Conservation (phyloP, 345 rosid genomes). For the Eutrema yunnanense region DNA sequence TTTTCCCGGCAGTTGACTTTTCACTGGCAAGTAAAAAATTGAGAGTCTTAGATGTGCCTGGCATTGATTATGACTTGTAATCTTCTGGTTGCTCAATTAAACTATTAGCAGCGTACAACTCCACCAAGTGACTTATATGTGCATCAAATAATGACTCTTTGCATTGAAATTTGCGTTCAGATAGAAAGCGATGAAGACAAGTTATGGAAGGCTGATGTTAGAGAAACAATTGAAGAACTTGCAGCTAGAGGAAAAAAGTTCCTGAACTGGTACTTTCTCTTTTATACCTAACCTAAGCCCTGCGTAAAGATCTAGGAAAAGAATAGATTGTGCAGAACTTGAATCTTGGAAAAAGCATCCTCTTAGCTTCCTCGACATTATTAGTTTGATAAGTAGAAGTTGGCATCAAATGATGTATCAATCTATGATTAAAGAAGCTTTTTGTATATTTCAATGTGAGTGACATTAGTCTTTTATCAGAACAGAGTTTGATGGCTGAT, state of each 20-base stretch:
- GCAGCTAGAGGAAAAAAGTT: slow-evolving; percentile 73
- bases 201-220: slow-evolving; percentile 71
- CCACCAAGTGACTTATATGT: not conserved
- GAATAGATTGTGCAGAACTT: too few relatives aligned
- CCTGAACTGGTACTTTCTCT: slow-evolving; percentile 58
- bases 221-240: slow-evolving; percentile 80
- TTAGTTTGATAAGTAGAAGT: too few relatives aligned
- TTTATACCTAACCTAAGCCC: not conserved
- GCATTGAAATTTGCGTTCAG: slow-evolving; percentile 35
- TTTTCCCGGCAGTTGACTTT: slow-evolving; percentile 93
- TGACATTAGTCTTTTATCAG: not conserved
- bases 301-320: not conserved
- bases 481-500: not conserved
- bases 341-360: too few relatives aligned
- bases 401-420: not conserved
- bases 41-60: slow-evolving; percentile 29
- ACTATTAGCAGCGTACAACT: not conserved
- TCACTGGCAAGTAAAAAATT: slow-evolving; percentile 65
- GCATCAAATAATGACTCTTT: slow-evolving; percentile 24
- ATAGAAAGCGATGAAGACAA: slow-evolving; percentile 71
- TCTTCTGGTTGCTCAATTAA: slow-evolving; percentile 25
- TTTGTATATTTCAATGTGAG: not conserved
- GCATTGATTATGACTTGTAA: slow-evolving; percentile 28
- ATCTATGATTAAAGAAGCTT: not conserved
- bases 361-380: too few relatives aligned